Evolutionary conservation across 1,139 yeast genomes (phyloP), one percentile per base, ranked within the genome.

Genomic region (Geotrichum armillariae): DNA sequence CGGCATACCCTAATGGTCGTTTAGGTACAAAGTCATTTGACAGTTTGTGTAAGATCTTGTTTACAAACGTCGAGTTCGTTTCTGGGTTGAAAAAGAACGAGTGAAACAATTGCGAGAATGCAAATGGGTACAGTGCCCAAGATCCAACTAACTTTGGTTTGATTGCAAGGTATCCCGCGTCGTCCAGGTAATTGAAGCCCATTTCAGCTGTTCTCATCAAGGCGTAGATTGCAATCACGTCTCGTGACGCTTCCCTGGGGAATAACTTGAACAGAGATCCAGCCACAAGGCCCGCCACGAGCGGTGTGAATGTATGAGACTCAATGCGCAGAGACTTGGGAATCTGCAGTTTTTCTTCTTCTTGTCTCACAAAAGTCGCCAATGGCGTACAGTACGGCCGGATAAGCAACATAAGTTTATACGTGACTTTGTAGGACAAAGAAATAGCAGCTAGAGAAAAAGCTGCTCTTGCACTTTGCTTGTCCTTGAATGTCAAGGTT

Each of bases 91-190:
- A 62, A 35, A 69, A 58, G 44, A 66, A 66, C 3, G 70, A 56
- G 53, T 69, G 64, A 52, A 70, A 66, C 45, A 72, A 62, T 58
- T 71, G 74, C n/a, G 71, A 63, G 53, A 67, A 62, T 12, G 75
- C 71, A 32, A 70, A 54, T 5, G 76, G 76, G 59, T 71, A 69
- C 47, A 72, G 57, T 11, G 66, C 60, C 75, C 75, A 71, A 11
- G 73, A 60, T 1, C 73, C 74, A 18, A 69, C 53, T 45, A 65
- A 53, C 41, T 67, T 60, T 6, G 74, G 73, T 53, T 68, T 63
- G 12, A 49, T 23, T 61, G 59, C 60, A 41, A 68, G 54, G 46
- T 56, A 58, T 5, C 69, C 72, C 23, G 59, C 50, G 53, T 69
- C 72, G 31, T 69, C 70, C 41, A 68, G 57, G 47, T 57, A 63